Percentiles rank a stretch among this genome's conserved stretches.
These are phyloP conservation scores for Alternaria sp. DNA, from an alignment of 2,329 filamentous ascomycete genomes.

Conservation along the genomic window DNA sequence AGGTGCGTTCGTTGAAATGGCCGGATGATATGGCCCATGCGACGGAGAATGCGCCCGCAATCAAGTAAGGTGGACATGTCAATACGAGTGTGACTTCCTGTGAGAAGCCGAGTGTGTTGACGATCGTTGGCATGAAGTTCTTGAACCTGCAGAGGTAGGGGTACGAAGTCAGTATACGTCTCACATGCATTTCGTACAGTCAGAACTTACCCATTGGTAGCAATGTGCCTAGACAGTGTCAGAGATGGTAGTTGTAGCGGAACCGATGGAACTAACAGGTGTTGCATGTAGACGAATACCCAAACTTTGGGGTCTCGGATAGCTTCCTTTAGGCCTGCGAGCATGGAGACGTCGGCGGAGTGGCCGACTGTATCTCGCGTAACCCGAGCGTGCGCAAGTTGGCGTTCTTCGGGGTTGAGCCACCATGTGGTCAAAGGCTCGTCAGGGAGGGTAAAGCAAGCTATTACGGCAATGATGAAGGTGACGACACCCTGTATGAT, in stretches of 20 bases:
- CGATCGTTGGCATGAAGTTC: slow-evolving; percentile 55
- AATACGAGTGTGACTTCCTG: slow-evolving; percentile 59
- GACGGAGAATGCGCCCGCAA: slow-evolving; percentile 27
- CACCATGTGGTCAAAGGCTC: slow-evolving; percentile 49
- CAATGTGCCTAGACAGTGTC: background rate
- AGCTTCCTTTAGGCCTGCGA: slow-evolving; percentile 54
- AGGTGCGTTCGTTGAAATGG: slow-evolving; percentile 49
- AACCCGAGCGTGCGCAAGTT: slow-evolving; percentile 40
- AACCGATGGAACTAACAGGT: slow-evolving; percentile 57
- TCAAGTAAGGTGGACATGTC: slow-evolving; percentile 43
- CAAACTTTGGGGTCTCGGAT: slow-evolving; percentile 59
- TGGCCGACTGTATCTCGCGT: slow-evolving; percentile 58
- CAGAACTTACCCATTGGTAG: too few relatives aligned
- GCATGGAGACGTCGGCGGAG: slow-evolving; percentile 41
- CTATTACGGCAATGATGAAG: slow-evolving; percentile 26
- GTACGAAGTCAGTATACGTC: too few relatives aligned
- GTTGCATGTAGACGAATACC: slow-evolving; percentile 53
- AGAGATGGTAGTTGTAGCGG: slow-evolving; percentile 58
- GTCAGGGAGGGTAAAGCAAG: slow-evolving; percentile 47
- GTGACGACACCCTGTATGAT: slow-evolving; percentile 37
- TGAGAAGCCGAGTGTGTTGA: slow-evolving; percentile 58
- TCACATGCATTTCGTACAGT: too few relatives aligned
- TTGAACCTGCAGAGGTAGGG: too few relatives aligned
- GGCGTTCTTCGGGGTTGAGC: slow-evolving; percentile 53
- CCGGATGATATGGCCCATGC: slow-evolving; percentile 44